These are phyloP conservation scores for Komagataella pseudopastoris DNA, from an alignment of 805 yeast species.

Conservation along the genomic window DNA sequence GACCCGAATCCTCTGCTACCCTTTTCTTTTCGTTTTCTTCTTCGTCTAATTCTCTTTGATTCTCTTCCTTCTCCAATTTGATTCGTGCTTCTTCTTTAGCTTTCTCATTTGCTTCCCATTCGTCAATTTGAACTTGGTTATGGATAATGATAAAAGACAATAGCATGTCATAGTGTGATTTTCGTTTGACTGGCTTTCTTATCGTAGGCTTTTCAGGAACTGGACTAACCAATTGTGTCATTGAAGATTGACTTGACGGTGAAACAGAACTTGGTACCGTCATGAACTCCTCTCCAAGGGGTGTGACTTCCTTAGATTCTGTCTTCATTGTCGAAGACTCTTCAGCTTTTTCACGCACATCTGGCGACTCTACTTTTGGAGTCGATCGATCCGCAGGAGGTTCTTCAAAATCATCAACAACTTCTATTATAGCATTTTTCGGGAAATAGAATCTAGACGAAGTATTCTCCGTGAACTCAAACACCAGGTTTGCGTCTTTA, in stretches of 20 bases:
- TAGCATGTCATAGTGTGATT: slow-evolving; percentile 22
- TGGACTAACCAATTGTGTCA: neutral
- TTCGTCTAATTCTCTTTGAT: slow-evolving; percentile 7
- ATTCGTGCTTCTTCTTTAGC: slow-evolving; percentile 12
- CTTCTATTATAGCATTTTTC: slow-evolving; percentile 62
- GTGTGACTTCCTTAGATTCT: neutral
- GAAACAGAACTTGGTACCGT: slow-evolving; percentile 1
- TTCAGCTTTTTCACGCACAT: neutral
- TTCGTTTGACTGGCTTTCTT: neutral
- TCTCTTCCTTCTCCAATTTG: slow-evolving; percentile 10
- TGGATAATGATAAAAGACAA: slow-evolving; percentile 37
- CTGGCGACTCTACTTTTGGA: neutral
- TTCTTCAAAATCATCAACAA: slow-evolving; percentile 18
- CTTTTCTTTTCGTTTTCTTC: slow-evolving; percentile 12
- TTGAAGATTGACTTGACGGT: neutral
- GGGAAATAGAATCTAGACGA: slow-evolving; percentile 67
- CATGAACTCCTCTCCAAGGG: slow-evolving; percentile 2
- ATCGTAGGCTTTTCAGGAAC: neutral
- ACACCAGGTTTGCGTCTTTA: slow-evolving; percentile 57
- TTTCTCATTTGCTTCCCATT: slow-evolving; percentile 11
- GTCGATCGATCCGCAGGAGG: slow-evolving; percentile 5
- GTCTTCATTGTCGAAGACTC: neutral
- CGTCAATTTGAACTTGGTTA: slow-evolving; percentile 17
- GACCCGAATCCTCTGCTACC: slow-evolving; percentile 4
- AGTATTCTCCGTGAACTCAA: slow-evolving; percentile 77